Conservation (phyloP, 345 rosid genomes). For the Turritis glabra region DNA sequence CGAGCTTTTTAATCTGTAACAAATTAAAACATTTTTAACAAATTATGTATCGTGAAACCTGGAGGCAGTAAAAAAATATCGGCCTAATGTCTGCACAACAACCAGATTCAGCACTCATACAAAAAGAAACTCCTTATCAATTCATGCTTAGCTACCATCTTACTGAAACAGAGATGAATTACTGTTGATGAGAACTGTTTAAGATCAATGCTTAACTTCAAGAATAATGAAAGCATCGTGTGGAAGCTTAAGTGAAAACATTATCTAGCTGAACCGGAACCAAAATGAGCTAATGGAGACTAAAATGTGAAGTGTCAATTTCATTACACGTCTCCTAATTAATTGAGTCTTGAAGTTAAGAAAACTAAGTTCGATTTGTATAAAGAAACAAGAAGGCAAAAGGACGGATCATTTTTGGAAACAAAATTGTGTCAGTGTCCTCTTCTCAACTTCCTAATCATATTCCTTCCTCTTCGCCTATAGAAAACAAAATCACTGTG, state of each 20-base stretch:
- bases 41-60: background rate
- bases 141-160: slow-evolving; percentile 8
- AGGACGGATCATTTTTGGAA: background rate
- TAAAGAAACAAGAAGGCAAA: background rate
- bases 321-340: background rate
- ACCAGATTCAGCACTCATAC: slow-evolving; percentile 22
- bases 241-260: slow-evolving; percentile 9
- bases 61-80: background rate
- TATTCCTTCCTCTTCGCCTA: background rate
- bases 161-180: slow-evolving; percentile 10
- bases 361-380: background rate
- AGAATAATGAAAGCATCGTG: slow-evolving; percentile 2
- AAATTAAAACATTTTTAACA: slow-evolving; percentile 28
- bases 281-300: slow-evolving; percentile 17
- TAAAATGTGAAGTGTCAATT: background rate
- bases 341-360: background rate
- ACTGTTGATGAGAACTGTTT: slow-evolving; percentile 1
- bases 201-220: slow-evolving; percentile 17
- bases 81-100: slow-evolving; percentile 5
- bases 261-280: background rate
- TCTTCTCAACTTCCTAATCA: slow-evolving; percentile 25
- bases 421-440: slow-evolving; percentile 10
- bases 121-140: background rate
- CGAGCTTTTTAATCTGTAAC: slow-evolving; percentile 84
- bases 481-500: background rate